A percentile compares a stretch with the other conserved stretches of the same genome.
phyloP scores from a whole-genome alignment of 495 filamentous ascomycete genomes.

The Neurospora tetraspora region DNA sequence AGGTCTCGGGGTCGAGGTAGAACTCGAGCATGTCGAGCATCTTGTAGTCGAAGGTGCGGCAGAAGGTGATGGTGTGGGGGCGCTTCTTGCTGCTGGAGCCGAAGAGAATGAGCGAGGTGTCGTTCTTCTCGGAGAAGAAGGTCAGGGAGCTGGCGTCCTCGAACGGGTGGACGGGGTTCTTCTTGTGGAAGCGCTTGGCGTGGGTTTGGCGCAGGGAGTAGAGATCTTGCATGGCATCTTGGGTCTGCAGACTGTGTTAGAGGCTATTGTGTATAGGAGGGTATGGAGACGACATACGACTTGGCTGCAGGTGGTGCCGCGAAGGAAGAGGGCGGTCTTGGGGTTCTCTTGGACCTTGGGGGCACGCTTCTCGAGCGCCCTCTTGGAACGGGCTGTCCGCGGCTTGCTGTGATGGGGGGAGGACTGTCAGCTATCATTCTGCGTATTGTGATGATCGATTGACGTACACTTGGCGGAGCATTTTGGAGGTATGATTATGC shows the following conservation, averaged over 20 bases:
- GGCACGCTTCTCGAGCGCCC: constrained; percentile 79
- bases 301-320: constrained; percentile 69
- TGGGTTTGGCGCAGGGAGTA: constrained; percentile 69
- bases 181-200: constrained; percentile 84
- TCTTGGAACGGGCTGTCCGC: constrained; percentile 86
- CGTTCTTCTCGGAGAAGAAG: constrained; percentile 94
- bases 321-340: constrained; percentile 77
- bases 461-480: constrained; percentile 28
- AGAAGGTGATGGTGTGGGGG: constrained; percentile 77
- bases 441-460: neutral
- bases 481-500: constrained; percentile 6
- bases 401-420: constrained; percentile 55
- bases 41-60: constrained; percentile 71
- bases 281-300: constrained; percentile 31
- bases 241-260: constrained; percentile 17
- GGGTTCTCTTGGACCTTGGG: constrained; percentile 83
- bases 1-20: constrained; percentile 57
- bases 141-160: constrained; percentile 78
- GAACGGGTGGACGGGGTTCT: constrained; percentile 81
- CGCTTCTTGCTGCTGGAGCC: constrained; percentile 84
- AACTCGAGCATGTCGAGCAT: constrained; percentile 92
- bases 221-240: constrained; percentile 74
- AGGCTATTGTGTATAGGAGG: neutral
- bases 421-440: neutral
- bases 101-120: constrained; percentile 62